Conservation (phyloP, 164 flowering plant genomes). For the Echeveria elegans region DNA sequence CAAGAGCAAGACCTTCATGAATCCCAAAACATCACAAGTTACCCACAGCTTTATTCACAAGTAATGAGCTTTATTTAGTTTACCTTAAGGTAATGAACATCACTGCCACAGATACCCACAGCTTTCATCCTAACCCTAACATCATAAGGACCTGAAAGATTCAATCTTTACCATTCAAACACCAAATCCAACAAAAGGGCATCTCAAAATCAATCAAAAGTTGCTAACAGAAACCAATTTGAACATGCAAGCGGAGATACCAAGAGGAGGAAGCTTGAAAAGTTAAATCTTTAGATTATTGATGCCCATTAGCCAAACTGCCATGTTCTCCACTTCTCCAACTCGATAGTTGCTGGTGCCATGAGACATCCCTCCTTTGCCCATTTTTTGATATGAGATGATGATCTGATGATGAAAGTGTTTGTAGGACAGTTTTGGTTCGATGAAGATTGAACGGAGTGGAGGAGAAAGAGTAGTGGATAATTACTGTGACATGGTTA, state of each 20-base stretch:
- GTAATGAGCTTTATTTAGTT: background rate
- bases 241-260: conserved; percentile 17
- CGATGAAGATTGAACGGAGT: background rate
- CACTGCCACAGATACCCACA: conserved; percentile 97
- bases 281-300: conserved; percentile 81
- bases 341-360: conserved; percentile 21
- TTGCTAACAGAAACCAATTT: background rate
- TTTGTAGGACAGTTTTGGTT: background rate
- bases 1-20: too few species aligned
- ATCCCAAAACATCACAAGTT: background rate
- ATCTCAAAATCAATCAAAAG: background rate
- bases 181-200: background rate
- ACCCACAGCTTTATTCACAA: too few species aligned
- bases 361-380: conserved; percentile 46
- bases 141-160: conserved; percentile 58
- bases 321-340: conserved; percentile 77
- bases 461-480: background rate
- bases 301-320: conserved; percentile 85
- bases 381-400: conserved; percentile 28
- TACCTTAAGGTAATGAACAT: conserved; percentile 90
- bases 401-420: background rate
- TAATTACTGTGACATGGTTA: background rate
- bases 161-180: background rate
- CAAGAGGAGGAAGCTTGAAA: conserved; percentile 75
- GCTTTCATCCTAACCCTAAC: conserved; percentile 89